phyloP scores from a whole-genome alignment of 306 rosid species.

The Astragalus membranaceus region DNA sequence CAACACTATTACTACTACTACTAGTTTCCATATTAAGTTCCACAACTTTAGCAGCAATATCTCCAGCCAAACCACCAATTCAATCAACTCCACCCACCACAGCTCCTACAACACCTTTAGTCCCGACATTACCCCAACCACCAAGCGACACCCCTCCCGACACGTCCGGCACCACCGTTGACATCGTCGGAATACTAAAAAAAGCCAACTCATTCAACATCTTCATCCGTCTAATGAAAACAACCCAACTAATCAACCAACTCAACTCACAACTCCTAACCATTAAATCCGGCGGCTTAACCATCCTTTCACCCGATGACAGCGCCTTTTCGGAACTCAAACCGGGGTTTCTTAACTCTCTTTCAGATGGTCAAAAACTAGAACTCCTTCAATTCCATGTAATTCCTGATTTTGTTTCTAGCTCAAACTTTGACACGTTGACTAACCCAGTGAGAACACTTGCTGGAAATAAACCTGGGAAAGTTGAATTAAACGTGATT shows the following conservation, averaged over 20 bases:
- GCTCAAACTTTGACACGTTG: conserved; percentile 57
- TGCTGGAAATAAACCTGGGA: conserved; percentile 42
- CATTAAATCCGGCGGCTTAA: conserved; percentile 42
- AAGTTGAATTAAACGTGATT: conserved; percentile 47
- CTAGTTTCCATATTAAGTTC: conserved; percentile 2
- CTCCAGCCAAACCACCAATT: conserved; percentile 37
- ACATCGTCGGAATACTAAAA: conserved; percentile 39
- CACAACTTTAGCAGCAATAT: conserved; percentile 21
- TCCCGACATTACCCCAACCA: conserved; percentile 19
- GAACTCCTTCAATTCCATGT: conserved; percentile 63
- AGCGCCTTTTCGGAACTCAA: conserved; percentile 54
- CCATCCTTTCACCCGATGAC: conserved; percentile 49
- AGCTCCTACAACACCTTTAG: conserved; percentile 14
- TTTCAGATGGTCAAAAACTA: conserved; percentile 40
- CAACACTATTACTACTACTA: conserved; percentile 6
- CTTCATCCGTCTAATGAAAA: conserved; percentile 49
- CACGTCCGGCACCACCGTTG: neutral
- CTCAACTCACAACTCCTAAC: conserved; percentile 43
- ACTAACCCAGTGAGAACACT: conserved; percentile 60
- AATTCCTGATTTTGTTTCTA: conserved; percentile 38
- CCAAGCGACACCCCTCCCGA: neutral
- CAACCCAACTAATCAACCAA: conserved; percentile 49
- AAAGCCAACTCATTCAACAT: conserved; percentile 36
- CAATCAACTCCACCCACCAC: conserved; percentile 13
- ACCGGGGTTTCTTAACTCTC: conserved; percentile 56